These are phyloP conservation scores for Yamadazyma sp. DNA, from an alignment of 805 yeast genomes.

Conservation along the genomic window DNA sequence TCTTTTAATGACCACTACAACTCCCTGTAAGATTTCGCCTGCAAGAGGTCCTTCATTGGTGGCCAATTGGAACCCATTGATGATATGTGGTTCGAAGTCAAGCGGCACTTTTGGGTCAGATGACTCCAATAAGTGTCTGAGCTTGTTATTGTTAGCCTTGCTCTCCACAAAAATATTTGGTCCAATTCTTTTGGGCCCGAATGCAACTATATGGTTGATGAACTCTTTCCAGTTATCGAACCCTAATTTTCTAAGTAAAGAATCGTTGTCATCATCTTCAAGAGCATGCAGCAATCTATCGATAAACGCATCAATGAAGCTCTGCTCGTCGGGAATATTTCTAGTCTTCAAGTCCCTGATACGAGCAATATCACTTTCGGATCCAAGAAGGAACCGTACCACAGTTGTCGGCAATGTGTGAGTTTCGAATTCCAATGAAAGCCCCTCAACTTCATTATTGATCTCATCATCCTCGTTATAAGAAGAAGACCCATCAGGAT, in stretches of 20 bases:
- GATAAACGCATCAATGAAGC: slow-evolving; percentile 8
- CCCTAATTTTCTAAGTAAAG: slow-evolving; percentile 11
- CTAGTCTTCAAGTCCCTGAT: slow-evolving; percentile 22
- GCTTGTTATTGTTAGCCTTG: slow-evolving; percentile 25
- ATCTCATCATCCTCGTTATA: slow-evolving; percentile 14
- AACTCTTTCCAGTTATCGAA: slow-evolving; percentile 22
- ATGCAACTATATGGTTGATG: slow-evolving; percentile 48
- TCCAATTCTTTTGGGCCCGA: slow-evolving; percentile 78
- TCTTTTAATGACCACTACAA: slow-evolving; percentile 47
- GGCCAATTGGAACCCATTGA: slow-evolving; percentile 85
- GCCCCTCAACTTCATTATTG: slow-evolving; percentile 17
- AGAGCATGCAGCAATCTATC: slow-evolving; percentile 12
- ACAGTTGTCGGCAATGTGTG: slow-evolving; percentile 58
- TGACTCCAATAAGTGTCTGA: slow-evolving; percentile 27
- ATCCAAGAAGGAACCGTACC: slow-evolving; percentile 47
- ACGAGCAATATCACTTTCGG: slow-evolving; percentile 44
- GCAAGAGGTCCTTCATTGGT: slow-evolving; percentile 84
- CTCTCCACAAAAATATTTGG: slow-evolving; percentile 71
- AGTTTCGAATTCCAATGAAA: slow-evolving; percentile 45
- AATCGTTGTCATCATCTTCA: slow-evolving; percentile 9
- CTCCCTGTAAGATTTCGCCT: slow-evolving; percentile 84
- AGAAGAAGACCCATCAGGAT: slow-evolving; percentile 48
- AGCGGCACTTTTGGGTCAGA: slow-evolving; percentile 19
- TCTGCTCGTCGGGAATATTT: slow-evolving; percentile 14
- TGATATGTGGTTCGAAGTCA: slow-evolving; percentile 57